Conservation (phyloP, 495 filamentous ascomycete species). For the Penicillium turbatum region DNA sequence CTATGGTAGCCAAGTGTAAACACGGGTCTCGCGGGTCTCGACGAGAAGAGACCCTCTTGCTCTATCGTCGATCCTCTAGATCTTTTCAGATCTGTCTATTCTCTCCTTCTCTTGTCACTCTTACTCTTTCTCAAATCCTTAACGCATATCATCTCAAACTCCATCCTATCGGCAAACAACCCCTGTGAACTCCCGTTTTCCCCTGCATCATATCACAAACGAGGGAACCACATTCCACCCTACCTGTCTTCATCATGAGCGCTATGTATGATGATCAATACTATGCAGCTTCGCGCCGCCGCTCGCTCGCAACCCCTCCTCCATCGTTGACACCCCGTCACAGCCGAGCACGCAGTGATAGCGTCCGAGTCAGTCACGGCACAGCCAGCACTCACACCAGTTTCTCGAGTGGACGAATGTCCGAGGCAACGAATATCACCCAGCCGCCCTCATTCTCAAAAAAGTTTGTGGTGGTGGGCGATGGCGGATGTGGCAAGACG, state of each 20-base stretch:
- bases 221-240: constrained; percentile 20
- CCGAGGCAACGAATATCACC: constrained; percentile 77
- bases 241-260: constrained; percentile 30
- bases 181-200: not conserved
- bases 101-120: constrained; percentile 2
- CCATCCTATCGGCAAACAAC: constrained; percentile 8
- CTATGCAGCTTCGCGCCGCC: constrained; percentile 48
- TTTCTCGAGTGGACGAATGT: constrained; percentile 61
- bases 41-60: constrained; percentile 21
- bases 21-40: constrained; percentile 25
- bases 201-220: constrained; percentile 5
- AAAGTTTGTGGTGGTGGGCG: constrained; percentile 97
- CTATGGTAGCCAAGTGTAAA: constrained; percentile 46
- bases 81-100: constrained; percentile 20
- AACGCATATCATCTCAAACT: not conserved
- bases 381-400: constrained; percentile 76
- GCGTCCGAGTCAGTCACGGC: constrained; percentile 66
- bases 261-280: constrained; percentile 48
- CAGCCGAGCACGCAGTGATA: constrained; percentile 53
- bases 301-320: constrained; percentile 45
- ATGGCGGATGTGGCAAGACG: constrained; percentile 98
- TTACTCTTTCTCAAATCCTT: constrained; percentile 2
- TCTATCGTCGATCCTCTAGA: constrained; percentile 21
- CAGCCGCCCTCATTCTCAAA: constrained; percentile 90
- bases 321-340: constrained; percentile 46